Conservation (phyloP, 441 rosid species). For the Macaranga tanarius region DNA sequence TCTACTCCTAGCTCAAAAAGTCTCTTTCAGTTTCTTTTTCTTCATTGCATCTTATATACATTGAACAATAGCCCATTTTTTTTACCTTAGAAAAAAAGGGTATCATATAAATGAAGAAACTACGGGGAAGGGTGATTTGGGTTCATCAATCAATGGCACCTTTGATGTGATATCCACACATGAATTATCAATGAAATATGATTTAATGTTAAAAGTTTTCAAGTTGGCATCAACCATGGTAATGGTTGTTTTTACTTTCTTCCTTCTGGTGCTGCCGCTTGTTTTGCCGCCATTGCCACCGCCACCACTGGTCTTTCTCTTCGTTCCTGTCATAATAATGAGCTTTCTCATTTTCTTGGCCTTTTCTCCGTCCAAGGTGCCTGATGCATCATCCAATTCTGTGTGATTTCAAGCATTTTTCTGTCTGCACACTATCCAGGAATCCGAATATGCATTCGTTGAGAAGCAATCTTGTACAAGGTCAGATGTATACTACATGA, state of each 20-base stretch:
- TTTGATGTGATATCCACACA: no score
- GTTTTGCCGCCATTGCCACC: conserved; percentile 46
- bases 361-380: conserved; percentile 25
- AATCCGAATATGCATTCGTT: no score
- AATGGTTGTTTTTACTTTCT: conserved; percentile 28
- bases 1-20: neutral
- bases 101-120: no score
- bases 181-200: no score
- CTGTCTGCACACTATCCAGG: neutral
- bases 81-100: no score
- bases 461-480: no score
- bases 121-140: no score
- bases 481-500: no score
- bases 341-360: conserved; percentile 39
- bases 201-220: conserved; percentile 23
- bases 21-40: neutral
- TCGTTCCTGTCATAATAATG: conserved; percentile 40
- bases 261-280: conserved; percentile 41
- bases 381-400: neutral
- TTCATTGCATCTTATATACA: no score
- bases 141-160: no score
- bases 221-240: conserved; percentile 17
- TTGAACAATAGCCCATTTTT: no score
- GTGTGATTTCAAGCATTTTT: conserved; percentile 4
- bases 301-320: conserved; percentile 39